Conservation (phyloP, 768 basidiomycete species). For the Termitomyces sp. region DNA sequence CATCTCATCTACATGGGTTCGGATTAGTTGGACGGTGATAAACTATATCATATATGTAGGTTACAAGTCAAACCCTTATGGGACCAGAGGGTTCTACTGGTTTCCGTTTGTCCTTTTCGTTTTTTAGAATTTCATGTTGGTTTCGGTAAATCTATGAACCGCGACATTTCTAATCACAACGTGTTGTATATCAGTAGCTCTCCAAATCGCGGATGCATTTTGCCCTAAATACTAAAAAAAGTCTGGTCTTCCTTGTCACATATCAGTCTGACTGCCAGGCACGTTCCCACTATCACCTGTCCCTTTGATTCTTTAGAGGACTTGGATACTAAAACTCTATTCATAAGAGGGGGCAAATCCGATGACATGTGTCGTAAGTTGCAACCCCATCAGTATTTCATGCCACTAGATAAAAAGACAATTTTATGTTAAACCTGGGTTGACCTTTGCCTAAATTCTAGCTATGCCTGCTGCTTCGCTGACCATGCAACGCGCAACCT, state of each 20-base stretch:
- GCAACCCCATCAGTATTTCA: slow-evolving; percentile 34
- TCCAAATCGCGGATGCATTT: neutral
- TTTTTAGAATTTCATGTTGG: neutral
- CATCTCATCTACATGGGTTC: too few relatives aligned
- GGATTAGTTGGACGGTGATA: too few relatives aligned
- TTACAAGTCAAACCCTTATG: too few relatives aligned
- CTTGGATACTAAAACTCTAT: slow-evolving; percentile 45
- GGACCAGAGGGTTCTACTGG: too few relatives aligned
- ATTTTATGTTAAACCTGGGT: slow-evolving; percentile 14
- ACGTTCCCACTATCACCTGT: slow-evolving; percentile 27
- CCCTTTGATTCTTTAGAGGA: slow-evolving; percentile 24
- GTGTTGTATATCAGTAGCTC: neutral
- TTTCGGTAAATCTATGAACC: neutral
- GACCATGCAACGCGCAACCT: slow-evolving; percentile 44
- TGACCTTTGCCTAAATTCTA: neutral
- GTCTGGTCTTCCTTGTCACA: slow-evolving; percentile 10
- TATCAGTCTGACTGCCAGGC: slow-evolving; percentile 18
- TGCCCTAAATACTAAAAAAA: neutral
- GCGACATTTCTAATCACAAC: slow-evolving; percentile 1
- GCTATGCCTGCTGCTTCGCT: slow-evolving; percentile 3
- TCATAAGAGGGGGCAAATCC: slow-evolving; percentile 26
- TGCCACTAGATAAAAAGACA: slow-evolving; percentile 29
- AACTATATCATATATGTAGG: too few relatives aligned
- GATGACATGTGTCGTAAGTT: slow-evolving; percentile 31
- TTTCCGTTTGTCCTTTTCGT: neutral